Conservation (phyloP, 2,329 filamentous ascomycete species). For the Zasmidium citrigriseum region DNA sequence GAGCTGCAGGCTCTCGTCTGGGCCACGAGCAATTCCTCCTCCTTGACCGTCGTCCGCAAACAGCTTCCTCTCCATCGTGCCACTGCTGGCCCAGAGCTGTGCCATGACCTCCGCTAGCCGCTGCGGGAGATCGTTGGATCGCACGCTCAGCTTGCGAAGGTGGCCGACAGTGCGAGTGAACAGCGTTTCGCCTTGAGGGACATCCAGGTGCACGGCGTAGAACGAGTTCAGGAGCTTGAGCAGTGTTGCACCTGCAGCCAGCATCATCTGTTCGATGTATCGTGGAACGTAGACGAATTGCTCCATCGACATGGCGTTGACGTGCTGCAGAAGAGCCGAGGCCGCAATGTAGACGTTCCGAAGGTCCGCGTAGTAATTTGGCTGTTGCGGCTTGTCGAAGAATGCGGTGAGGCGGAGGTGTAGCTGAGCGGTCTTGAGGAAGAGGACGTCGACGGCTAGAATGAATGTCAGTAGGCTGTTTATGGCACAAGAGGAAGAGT, state of each 20-base stretch:
- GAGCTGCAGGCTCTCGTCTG: slow-evolving; percentile 71
- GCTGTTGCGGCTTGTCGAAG: slow-evolving; percentile 73
- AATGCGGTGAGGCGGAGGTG: slow-evolving; percentile 78
- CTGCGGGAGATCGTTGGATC: slow-evolving; percentile 77
- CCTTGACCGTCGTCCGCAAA: slow-evolving; percentile 29
- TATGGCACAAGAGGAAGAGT: not conserved
- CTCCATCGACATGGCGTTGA: slow-evolving; percentile 60
- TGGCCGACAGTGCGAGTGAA: slow-evolving; percentile 71
- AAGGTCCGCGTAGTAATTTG: slow-evolving; percentile 72
- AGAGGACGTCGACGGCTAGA: slow-evolving; percentile 55
- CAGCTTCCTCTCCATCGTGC: slow-evolving; percentile 30
- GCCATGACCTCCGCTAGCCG: slow-evolving; percentile 82
- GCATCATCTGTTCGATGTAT: slow-evolving; percentile 82
- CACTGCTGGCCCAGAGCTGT: slow-evolving; percentile 73
- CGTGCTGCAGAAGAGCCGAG: slow-evolving; percentile 68
- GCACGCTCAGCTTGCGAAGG: slow-evolving; percentile 71
- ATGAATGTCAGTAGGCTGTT: slow-evolving; percentile 51
- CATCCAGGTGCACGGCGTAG: slow-evolving; percentile 72
- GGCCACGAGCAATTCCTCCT: slow-evolving; percentile 20
- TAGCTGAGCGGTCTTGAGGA: slow-evolving; percentile 71
- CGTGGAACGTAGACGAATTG: slow-evolving; percentile 66
- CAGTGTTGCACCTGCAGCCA: slow-evolving; percentile 76
- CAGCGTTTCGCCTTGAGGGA: slow-evolving; percentile 64
- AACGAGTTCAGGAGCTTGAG: slow-evolving; percentile 76
- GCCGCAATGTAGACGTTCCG: slow-evolving; percentile 75